Evolutionary conservation across 257 asterid species (phyloP).

Genomic region (Scutellaria minor): DNA sequence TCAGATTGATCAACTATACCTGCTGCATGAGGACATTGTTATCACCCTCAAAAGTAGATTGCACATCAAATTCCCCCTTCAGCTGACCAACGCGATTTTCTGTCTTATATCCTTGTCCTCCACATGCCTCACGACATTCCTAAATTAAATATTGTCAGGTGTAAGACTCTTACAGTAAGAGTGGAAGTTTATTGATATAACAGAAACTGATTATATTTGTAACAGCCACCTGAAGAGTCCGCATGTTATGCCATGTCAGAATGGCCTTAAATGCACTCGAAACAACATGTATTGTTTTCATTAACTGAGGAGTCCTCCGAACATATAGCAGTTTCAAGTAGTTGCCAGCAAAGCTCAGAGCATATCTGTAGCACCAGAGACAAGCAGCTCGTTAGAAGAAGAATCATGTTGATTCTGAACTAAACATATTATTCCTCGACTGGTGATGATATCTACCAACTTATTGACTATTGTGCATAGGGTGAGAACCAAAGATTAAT

Average conservation of each 20-base stretch:
- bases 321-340: constrained; percentile 72
- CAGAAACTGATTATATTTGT: neutral
- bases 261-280: constrained; percentile 93
- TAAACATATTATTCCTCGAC: neutral
- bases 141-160: constrained; percentile 35
- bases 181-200: constrained; percentile 21
- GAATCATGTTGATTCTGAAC: neutral
- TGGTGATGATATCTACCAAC: neutral
- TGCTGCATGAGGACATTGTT: constrained; percentile 98
- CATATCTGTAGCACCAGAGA: constrained; percentile 63
- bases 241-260: constrained; percentile 93
- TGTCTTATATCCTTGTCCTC: constrained; percentile 95
- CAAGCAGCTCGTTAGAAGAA: neutral
- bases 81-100: constrained; percentile 93
- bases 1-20: constrained; percentile 46
- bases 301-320: constrained; percentile 76
- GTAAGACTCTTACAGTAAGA: constrained; percentile 35
- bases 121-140: constrained; percentile 99
- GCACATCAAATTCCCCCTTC: constrained; percentile 93
- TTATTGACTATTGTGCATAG: neutral
- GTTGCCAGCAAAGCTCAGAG: constrained; percentile 85
- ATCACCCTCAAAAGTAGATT: constrained; percentile 97
- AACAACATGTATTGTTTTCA: constrained; percentile 83
- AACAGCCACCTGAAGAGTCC: constrained; percentile 87
- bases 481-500: neutral